Percentiles rank a stretch among this genome's conserved stretches.
phyloP scores from a whole-genome alignment of 169 alveolate species.

The Eimeria necatrix region DNA sequence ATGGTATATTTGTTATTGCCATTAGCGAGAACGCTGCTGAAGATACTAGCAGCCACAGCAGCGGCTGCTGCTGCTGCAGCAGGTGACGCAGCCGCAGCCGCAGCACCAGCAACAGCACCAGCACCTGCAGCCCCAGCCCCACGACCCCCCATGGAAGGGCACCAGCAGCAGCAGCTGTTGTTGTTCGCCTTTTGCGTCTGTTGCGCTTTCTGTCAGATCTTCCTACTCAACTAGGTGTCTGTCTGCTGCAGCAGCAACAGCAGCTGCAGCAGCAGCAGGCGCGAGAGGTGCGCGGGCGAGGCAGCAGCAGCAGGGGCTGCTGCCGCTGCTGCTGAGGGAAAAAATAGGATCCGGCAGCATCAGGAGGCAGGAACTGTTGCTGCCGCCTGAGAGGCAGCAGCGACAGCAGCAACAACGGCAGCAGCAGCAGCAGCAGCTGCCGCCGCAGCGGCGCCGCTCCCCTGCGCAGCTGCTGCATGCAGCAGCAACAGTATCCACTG shows the following conservation, averaged over 20 bases:
- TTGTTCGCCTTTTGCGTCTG: slow-evolving; percentile 15
- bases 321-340: slow-evolving; percentile 29
- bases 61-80: slow-evolving; percentile 48
- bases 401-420: slow-evolving; percentile 35
- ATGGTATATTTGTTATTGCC: neutral
- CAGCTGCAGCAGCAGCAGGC: slow-evolving; percentile 50
- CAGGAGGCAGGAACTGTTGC: neutral
- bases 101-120: slow-evolving; percentile 60
- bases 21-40: neutral
- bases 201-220: slow-evolving; percentile 23
- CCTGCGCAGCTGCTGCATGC: neutral
- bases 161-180: slow-evolving; percentile 38
- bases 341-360: neutral
- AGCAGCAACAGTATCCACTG: slow-evolving; percentile 1
- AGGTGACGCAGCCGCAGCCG: slow-evolving; percentile 38
- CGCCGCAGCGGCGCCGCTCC: slow-evolving; percentile 15
- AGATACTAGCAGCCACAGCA: slow-evolving; percentile 38
- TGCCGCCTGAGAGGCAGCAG: slow-evolving; percentile 41
- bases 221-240: neutral
- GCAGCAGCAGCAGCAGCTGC: slow-evolving; percentile 50
- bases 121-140: slow-evolving; percentile 35
- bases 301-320: slow-evolving; percentile 62
- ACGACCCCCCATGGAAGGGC: neutral
- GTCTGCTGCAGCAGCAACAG: slow-evolving; percentile 51
- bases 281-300: neutral